A percentile compares a stretch with the other conserved stretches of the same genome.
phyloP scores from a whole-genome alignment of 2,329 filamentous ascomycete species.

The Fusarium coffeatum region DNA sequence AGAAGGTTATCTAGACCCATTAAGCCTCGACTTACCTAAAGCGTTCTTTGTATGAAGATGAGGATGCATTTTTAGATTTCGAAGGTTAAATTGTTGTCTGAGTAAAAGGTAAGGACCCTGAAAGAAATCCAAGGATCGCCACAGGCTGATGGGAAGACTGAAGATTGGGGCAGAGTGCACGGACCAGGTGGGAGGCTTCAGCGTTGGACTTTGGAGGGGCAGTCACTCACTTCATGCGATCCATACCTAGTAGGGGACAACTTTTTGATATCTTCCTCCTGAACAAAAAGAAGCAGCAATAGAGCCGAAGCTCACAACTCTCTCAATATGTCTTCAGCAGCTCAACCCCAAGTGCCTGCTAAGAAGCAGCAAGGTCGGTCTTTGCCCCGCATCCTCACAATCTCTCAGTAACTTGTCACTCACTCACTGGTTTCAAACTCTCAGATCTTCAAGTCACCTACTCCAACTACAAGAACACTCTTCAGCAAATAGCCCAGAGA shows the following conservation, averaged over 20 bases:
- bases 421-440: constrained; percentile 23
- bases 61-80: constrained; percentile 82
- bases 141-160: constrained; percentile 25
- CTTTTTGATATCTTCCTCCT: constrained; percentile 22
- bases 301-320: neutral
- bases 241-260: constrained; percentile 9
- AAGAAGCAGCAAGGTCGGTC: constrained; percentile 79
- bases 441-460: constrained; percentile 85
- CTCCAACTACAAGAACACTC: constrained; percentile 78
- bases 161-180: constrained; percentile 44
- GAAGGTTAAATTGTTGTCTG: constrained; percentile 13
- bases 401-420: constrained; percentile 6
- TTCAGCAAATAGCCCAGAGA: constrained; percentile 94
- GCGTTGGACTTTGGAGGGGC: constrained; percentile 41
- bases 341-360: constrained; percentile 58
- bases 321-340: constrained; percentile 59
- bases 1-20: neutral
- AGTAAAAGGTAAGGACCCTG: constrained; percentile 29
- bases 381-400: neutral
- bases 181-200: constrained; percentile 44
- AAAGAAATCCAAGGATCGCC: constrained; percentile 37
- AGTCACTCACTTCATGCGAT: constrained; percentile 23
- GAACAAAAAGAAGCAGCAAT: neutral
- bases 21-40: constrained; percentile 67
- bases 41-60: constrained; percentile 96